Base-by-base conservation (phyloP, 805 yeast species). In the Schizosaccharomyces japonicus region DNA sequence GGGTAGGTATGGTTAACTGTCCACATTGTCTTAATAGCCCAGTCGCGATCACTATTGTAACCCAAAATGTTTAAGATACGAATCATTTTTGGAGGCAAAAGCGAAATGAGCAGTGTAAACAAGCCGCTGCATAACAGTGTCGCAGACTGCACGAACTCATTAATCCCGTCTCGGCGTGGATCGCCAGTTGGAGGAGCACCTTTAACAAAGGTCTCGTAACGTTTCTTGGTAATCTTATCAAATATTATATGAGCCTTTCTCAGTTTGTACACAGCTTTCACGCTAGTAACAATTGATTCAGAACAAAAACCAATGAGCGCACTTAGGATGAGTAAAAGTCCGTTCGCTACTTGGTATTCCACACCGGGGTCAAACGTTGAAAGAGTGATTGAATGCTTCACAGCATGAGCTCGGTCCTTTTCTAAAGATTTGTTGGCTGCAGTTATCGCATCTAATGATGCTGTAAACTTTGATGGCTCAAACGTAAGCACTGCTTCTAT, bases 261-360 rank as follows among this genome's bases (percentile, higher is more conserved):
- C 5, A 36, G 27, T 27, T 36, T 36, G 42, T 36, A 36, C 13
- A 36, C 42, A 15, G 42, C 17, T 17, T 36, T 36, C 23, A 36
- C 42, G 23, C 42, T 36, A 15, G 42, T 36, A 15, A 36, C 42
- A 17, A 36, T 36, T 11, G 42, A 36, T n/a, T 36, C 42, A 15
- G 42, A 36, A 11, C 42, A 36, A 36, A 36, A 36, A 8, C 42
- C 42, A n/a, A 36, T 36, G 8, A 36, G 27, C 7, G 42, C 42
- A 11, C 27, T 19, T 5, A 36, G 23, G n/a, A 36, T 19, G 3
- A 36, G 27, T 27, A 36, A 19, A 3, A 36, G 27, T 1, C 42
- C 42, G 13, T 19, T 36, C 15, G 42, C 17, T 19, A 36, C 42
- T 6, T 27, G 25, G 13, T 36, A 36, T 21, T 36, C 42, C 5